Conservation (phyloP, 495 filamentous ascomycete species). For the Penicillium desertorum region DNA sequence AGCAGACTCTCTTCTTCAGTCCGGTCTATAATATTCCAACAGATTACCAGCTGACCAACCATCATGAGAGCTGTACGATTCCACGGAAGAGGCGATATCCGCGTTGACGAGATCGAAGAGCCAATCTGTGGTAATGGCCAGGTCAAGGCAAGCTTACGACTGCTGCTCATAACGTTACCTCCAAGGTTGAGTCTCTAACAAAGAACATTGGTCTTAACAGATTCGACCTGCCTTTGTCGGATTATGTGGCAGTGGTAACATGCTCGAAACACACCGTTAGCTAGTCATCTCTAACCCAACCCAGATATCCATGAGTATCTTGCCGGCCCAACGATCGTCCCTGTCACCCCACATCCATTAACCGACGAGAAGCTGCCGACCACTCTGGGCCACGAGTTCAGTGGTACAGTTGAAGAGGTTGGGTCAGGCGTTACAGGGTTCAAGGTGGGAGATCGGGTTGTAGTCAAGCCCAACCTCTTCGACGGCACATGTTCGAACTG, state of each 20-base stretch:
- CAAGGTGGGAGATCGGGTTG: slow-evolving; percentile 56
- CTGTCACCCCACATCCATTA: slow-evolving; percentile 55
- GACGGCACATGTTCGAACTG: slow-evolving; percentile 58
- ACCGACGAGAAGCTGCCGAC: slow-evolving; percentile 57
- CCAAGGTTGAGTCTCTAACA: slow-evolving; percentile 3
- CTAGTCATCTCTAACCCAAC: background rate
- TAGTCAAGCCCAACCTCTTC: slow-evolving; percentile 58
- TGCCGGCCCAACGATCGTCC: slow-evolving; percentile 55
- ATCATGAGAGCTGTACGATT: slow-evolving; percentile 48
- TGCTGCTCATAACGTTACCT: background rate
- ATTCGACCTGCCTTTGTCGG: slow-evolving; percentile 38
- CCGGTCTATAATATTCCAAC: background rate
- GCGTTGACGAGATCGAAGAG: slow-evolving; percentile 42
- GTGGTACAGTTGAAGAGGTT: slow-evolving; percentile 57
- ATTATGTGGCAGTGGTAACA: slow-evolving; percentile 37
- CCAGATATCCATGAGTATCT: slow-evolving; percentile 63
- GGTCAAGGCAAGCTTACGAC: slow-evolving; percentile 36
- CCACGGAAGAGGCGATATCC: slow-evolving; percentile 42
- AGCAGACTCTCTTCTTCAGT: background rate
- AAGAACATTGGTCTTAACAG: slow-evolving; percentile 15
- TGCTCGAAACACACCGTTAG: background rate
- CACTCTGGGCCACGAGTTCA: slow-evolving; percentile 64
- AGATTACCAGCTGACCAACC: background rate
- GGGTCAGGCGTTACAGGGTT: slow-evolving; percentile 52
- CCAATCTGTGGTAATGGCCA: slow-evolving; percentile 40